Evolutionary conservation across 139 green algal species (phyloP).

Genomic region (Chlorella sp.): DNA sequence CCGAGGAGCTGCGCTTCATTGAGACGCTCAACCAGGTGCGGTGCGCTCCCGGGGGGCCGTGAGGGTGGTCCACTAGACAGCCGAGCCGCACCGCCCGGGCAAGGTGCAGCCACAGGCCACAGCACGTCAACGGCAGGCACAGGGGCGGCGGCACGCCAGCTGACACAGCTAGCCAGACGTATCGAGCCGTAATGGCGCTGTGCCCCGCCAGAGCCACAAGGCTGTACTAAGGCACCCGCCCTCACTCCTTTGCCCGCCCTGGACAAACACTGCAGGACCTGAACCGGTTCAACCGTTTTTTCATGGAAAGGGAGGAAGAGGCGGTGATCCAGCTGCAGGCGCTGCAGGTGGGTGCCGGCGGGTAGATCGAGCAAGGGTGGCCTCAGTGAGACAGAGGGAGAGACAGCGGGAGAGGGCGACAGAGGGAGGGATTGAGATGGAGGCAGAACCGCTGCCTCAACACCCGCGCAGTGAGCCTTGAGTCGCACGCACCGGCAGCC

Average conservation of each 20-base stretch:
- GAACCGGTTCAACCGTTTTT: conserved; percentile 64
- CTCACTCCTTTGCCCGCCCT: background rate
- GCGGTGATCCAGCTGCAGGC: conserved; percentile 64
- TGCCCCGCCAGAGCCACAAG: background rate
- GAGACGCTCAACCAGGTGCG: background rate
- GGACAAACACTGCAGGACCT: conserved; percentile 30
- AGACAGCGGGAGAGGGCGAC: background rate
- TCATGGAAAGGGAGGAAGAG: conserved; percentile 76
- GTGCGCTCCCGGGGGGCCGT: background rate
- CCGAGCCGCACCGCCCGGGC: background rate
- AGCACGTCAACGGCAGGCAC: too few species aligned
- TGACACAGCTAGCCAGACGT: background rate
- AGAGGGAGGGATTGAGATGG: background rate
- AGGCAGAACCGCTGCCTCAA: background rate
- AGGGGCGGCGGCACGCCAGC: background rate
- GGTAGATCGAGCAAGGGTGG: background rate
- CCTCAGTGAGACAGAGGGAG: background rate
- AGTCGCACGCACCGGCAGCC: too few species aligned
- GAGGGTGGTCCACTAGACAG: background rate
- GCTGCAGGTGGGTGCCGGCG: conserved; percentile 20
- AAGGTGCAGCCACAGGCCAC: too few species aligned
- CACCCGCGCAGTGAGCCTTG: background rate
- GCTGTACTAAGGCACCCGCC: background rate
- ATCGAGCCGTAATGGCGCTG: background rate
- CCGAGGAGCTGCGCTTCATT: background rate